Evolutionary conservation across 306 rosid species (phyloP), one percentile per base, ranked within the genome.

Genomic region (Gillenia trifoliata): DNA sequence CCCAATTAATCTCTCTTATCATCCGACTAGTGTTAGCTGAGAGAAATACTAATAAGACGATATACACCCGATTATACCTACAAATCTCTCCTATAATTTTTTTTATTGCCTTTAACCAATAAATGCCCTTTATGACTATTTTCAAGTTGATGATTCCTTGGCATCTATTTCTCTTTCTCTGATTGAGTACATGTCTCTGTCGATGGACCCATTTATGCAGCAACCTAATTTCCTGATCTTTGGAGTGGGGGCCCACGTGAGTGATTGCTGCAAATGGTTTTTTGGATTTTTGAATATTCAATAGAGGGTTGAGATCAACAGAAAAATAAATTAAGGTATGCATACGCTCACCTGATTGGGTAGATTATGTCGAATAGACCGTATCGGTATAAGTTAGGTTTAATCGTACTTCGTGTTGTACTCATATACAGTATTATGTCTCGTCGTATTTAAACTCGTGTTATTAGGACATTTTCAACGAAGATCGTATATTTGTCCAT

Each of bases 171-270:
- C 88, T 77, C 81, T 57, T 68, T 67, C 80, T 70, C 78, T 84
- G 86, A 87, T 92, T 85, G 89, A 80, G 78, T 82, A 83, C 56
- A 76, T 85, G 93, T 92, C 86, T 70, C 75, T 86, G 80, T 81
- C 78, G 81, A 82, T 79, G 92, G 96, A 71, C 87, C 96, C 90
- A 28, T 2, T 74, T 45, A 29, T 76, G 66, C 79, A 82, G 90
- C 85, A 81, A 86, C 89, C 88, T 74, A 85, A 77, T 85, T 86
- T 85, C 79, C 84, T 89, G 90, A 83, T 81, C 85, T 82, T 74
- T 72, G 86, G 86, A 82, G 78, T 80, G 26, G 50, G 67, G 91
- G 80, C 86, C 91, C 94, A 86, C 92, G 65, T 25, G 65, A 80
- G 84, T 83, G 88, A 85, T 91, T 79, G 85, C 80, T 85, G 89